Conservation (phyloP, 2,329 filamentous ascomycete species). For the Fusarium cyanostomum region DNA sequence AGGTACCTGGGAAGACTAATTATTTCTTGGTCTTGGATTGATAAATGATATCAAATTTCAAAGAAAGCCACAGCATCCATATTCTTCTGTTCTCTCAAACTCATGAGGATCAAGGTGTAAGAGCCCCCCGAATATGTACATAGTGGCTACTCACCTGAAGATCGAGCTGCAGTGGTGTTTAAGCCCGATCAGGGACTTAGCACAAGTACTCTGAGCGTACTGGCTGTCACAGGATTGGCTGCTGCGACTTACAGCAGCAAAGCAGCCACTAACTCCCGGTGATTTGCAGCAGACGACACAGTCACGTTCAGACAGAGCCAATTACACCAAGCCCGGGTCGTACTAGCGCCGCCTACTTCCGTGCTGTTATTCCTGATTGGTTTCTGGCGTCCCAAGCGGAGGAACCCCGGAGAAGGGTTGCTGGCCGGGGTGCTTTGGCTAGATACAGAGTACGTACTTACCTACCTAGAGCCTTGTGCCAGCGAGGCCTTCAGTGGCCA, state of each 20-base stretch:
- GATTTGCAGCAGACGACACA: conserved; percentile 35
- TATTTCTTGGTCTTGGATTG: background rate
- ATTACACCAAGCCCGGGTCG: conserved; percentile 27
- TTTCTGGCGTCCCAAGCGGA: conserved; percentile 32
- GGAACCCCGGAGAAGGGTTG: conserved; percentile 45
- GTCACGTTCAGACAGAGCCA: conserved; percentile 29
- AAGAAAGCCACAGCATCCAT: conserved; percentile 20
- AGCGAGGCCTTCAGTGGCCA: conserved; percentile 30
- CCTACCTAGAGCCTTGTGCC: conserved; percentile 19
- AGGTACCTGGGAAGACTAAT: no score
- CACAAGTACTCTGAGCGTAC: conserved; percentile 28
- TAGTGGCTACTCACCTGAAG: conserved; percentile 20
- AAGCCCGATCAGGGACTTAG: conserved; percentile 21
- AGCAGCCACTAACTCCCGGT: conserved; percentile 31
- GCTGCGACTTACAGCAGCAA: conserved; percentile 31
- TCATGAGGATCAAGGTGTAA: conserved; percentile 2
- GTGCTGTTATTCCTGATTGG: conserved; percentile 38
- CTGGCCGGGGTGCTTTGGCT: conserved; percentile 21
- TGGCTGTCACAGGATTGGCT: conserved; percentile 3
- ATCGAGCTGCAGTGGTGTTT: conserved; percentile 13
- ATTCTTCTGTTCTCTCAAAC: background rate
- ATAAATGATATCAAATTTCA: background rate
- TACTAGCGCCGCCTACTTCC: conserved; percentile 32
- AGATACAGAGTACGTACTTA: conserved; percentile 31
- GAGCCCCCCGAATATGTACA: conserved; percentile 16